Base-by-base conservation (phyloP, 352 stramenopile species). In the Aphanomyces astaci region DNA sequence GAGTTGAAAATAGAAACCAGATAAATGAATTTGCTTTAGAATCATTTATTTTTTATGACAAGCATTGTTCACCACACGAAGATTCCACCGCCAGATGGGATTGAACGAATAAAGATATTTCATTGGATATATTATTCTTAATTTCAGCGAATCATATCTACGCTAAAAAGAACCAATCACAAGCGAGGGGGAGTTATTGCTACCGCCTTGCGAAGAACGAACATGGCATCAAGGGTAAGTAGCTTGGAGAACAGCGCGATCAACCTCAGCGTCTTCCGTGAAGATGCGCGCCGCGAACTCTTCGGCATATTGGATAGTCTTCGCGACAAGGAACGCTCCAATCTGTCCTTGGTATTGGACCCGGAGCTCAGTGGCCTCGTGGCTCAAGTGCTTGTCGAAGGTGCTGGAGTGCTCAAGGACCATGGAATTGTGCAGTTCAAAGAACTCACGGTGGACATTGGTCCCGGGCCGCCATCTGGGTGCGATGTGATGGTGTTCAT, bases 401-500 rank as follows among this genome's bases (percentile, higher is more conserved):
- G 89, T 71, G 92, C 83, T 17, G 80, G 80, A 22, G 79, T 93
- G 57, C 78, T 94, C 45, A 94, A 93, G 60, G 82, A 93, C 71
- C 81, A 94, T 70, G 86, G 84, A 65, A 86, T 96, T 53, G 86
- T 86, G 63, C 83, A 92, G 68, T 92, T 94, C 63, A 81, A 88
- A 62, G 82, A 85, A 32, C 92, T 96, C 53, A 43, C 66, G 46
- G 11, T 36, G 3, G 73, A 76, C 25, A n/a, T 73, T 76, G 86
- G 66, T 85, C 87, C 71, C 82, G 75, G 22, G 76, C 92, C 74
- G 88, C 90, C 72, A 91, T 33, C 84, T 0, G 86, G 36, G 57
- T 94, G 84, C 57, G 90, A 97, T 72, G 87, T 84, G 52, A 84
- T 97, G 36, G 70, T 97, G 25, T 97, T 96, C 68, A 82, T 97